Conservation (phyloP, 2,329 filamentous ascomycete genomes). For the Trichoderma pleuroti region DNA sequence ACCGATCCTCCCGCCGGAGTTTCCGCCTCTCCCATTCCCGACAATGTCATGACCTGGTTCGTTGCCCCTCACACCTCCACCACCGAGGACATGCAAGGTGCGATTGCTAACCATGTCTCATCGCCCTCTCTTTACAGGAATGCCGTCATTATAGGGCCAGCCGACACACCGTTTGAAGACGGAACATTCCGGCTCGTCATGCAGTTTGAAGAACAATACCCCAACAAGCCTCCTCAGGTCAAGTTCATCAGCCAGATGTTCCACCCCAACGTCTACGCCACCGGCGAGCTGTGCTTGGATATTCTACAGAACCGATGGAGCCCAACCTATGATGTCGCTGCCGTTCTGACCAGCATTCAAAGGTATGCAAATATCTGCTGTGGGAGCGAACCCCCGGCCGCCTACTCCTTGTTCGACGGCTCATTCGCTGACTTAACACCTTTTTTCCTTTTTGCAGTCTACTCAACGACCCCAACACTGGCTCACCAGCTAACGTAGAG, state of each 20-base stretch:
- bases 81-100: neutral
- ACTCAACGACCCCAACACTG: slow-evolving; percentile 97
- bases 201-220: slow-evolving; percentile 99
- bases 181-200: slow-evolving; percentile 96
- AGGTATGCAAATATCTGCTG: slow-evolving; percentile 56
- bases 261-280: slow-evolving; percentile 97
- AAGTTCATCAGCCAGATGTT: slow-evolving; percentile 99
- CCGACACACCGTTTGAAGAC: slow-evolving; percentile 96
- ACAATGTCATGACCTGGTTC: slow-evolving; percentile 97
- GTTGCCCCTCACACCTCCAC: slow-evolving; percentile 26
- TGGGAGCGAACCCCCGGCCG: neutral
- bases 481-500: slow-evolving; percentile 94
- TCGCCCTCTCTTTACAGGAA: slow-evolving; percentile 61
- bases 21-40: slow-evolving; percentile 90
- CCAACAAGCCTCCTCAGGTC: slow-evolving; percentile 95
- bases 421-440: neutral
- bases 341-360: slow-evolving; percentile 95
- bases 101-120: slow-evolving; percentile 20
- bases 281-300: slow-evolving; percentile 91
- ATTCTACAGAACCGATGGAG: slow-evolving; percentile 98
- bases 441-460: slow-evolving; percentile 53
- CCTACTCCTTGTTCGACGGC: neutral
- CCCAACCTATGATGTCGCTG: slow-evolving; percentile 96
- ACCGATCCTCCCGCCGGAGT: slow-evolving; percentile 96
- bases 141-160: slow-evolving; percentile 94